Percentiles rank a stretch among this genome's conserved stretches.
Evolutionary conservation across 2,329 filamentous ascomycete genomes (phyloP).

Genomic region (Teratosphaeria zuluensis): DNA sequence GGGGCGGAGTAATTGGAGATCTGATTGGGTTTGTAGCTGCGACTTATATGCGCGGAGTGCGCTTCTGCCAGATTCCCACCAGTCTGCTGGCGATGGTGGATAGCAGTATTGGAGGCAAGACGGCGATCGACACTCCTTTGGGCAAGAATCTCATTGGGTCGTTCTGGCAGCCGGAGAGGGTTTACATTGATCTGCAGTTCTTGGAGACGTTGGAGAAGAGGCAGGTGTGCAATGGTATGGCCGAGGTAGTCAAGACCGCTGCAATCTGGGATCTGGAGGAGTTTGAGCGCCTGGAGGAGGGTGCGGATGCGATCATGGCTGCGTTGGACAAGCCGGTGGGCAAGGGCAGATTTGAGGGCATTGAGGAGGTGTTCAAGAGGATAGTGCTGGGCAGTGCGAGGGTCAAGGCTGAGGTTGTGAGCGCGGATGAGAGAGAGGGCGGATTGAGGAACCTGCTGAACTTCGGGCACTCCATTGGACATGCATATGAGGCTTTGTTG

Average conservation of each 20-base stretch:
- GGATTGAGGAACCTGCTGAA: constrained; percentile 90
- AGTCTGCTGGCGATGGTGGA: constrained; percentile 96
- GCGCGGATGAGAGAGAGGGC: constrained; percentile 86
- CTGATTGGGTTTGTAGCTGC: constrained; percentile 96
- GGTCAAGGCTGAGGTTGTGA: constrained; percentile 91
- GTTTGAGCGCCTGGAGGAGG: constrained; percentile 73
- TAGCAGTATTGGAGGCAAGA: constrained; percentile 96
- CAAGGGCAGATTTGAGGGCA: constrained; percentile 55
- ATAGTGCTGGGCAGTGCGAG: constrained; percentile 83
- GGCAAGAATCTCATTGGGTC: constrained; percentile 94
- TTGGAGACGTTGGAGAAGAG: constrained; percentile 80
- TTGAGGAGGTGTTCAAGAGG: constrained; percentile 43
- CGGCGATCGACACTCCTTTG: constrained; percentile 88
- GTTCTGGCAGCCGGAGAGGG: constrained; percentile 90
- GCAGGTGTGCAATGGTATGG: constrained; percentile 98
- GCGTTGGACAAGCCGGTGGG: constrained; percentile 54
- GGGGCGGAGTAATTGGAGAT: constrained; percentile 93
- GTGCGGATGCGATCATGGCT: constrained; percentile 65
- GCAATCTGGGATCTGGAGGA: constrained; percentile 90
- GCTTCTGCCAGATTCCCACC: constrained; percentile 93
- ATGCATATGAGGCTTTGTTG: constrained; percentile 90
- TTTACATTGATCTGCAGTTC: constrained; percentile 90
- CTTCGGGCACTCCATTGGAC: constrained; percentile 95
- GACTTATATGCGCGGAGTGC: constrained; percentile 96
- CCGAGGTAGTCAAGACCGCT: constrained; percentile 76